Evolutionary conservation across 2,329 filamentous ascomycete genomes (phyloP), one percentile per base, ranked within the genome.

Genomic region (Cladophialophora immunda): DNA sequence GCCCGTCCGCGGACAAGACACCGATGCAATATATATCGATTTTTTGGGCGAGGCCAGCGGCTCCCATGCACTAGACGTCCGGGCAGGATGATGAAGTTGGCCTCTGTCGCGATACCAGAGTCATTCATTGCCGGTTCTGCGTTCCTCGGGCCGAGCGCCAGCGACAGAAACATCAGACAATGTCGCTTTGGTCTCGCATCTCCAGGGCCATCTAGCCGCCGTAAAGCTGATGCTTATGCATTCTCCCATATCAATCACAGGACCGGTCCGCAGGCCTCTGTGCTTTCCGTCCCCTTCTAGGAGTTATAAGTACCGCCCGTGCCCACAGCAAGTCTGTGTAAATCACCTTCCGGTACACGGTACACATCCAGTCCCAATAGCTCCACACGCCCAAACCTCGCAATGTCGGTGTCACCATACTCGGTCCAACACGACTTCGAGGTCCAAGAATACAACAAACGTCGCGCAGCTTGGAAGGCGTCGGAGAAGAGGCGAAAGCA

Each of bases 351-450:
- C 45, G 3, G 19, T 25, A 1, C 45, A 11, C 45, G 3, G 19
- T 25, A 1, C 45, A 11, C 22, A 25, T 25, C 45, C 11, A 22
- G 19, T 50, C 45, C 8, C 19, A 50, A 13, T 8, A n/a, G 7
- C n/a, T 45, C 9, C 38, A 19, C 17, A 9, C 15, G 3, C 0
- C 27, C 58, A 17, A 6, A n/a, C 25, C 13, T 25, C 47, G 65
- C n/a, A 13, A 68, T 70, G 66, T 61, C 66, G 17, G 53, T 71
- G 17, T 62, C 54, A 11, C 62, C 58, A n/a, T 71, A 64, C 38
- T 69, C 68, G 6, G 62, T 66, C 56, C 66, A 70, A 54, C 62
- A 70, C 22, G 70, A 71, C 62, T 45, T 25, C 19, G 70, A 71
- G 54, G 70, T 71, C 34, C 70, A 70, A 56, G 70, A 63, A 22